Evolutionary conservation across 805 yeast species (phyloP), one percentile per base, ranked within the genome.

Genomic region (Wickerhamomyces canadensis): DNA sequence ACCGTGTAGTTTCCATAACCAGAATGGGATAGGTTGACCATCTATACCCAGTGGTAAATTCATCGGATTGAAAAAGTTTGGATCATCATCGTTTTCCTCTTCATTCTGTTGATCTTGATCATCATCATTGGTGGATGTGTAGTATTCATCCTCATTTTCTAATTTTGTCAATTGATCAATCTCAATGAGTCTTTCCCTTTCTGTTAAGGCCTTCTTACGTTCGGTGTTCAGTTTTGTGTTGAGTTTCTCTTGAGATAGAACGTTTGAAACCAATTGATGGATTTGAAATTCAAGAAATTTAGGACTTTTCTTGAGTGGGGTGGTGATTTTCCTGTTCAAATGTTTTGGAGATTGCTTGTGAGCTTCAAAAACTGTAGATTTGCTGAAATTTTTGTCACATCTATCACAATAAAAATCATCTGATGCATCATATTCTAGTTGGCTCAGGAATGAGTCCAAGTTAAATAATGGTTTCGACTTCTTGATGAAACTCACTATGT

Each of bases 1-100:
- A 0, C 98, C 98, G 51, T 87, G 88, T 31, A 89, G 65, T 58
- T 89, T 93, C 68, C 78, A 89, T 21, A 93, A 65, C 98, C 98
- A 93, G 37, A 70, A 77, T 2, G 98, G 98, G 21, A 93, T 86
- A 1, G 97, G 97, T 28, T 71, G 73, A 0, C 97, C 97, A 59
- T 89, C 97, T 15, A 84, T 73, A 0, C 95, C 98, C 0, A 85
- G 36, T 0, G 96, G 95, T 38, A 85, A 58, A 38, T 80, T 75
- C 38, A 74, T 63, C 15, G 80, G 77, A 42, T 70, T 70, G 35
- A 48, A 57, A 13, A 48, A 51, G 3, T 37, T 19, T 44, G 54
- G 35, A 6, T 38, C 34, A 21, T 43, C 42, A 2, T 36, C 33
- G 2, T 36, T 38, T 15, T 33, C 31, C 3, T 34, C 37, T 8